Evolutionary conservation across 805 yeast genomes (phyloP).

Genomic region (Candida tibetensis): DNA sequence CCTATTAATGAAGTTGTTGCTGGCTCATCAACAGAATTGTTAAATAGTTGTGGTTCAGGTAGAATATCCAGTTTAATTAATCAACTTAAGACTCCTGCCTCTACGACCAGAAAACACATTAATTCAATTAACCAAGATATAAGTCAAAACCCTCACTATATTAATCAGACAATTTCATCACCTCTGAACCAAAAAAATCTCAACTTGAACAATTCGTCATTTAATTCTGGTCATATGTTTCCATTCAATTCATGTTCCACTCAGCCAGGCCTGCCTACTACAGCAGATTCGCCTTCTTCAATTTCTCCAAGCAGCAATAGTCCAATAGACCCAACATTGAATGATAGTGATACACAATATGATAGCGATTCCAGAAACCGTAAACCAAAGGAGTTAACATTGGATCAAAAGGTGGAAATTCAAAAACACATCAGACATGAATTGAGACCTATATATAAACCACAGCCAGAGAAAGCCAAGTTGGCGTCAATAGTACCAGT

Average conservation of each 20-base stretch:
- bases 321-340: slow-evolving; percentile 3
- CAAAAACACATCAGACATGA: slow-evolving; percentile 56
- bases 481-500: too few species aligned
- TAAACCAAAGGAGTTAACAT: slow-evolving; percentile 18
- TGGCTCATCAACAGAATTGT: not conserved
- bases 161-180: not conserved
- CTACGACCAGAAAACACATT: not conserved
- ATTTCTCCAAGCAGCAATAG: slow-evolving; percentile 9
- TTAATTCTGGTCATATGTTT: not conserved
- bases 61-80: slow-evolving; percentile 12
- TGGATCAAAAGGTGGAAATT: slow-evolving; percentile 51
- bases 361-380: slow-evolving; percentile 8
- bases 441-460: slow-evolving; percentile 48
- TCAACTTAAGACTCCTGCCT: slow-evolving; percentile 9
- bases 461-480: slow-evolving; percentile 15
- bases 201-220: too few species aligned
- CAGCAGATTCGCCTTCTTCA: slow-evolving; percentile 8
- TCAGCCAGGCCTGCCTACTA: slow-evolving; percentile 2
- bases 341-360: slow-evolving; percentile 8
- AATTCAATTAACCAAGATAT: not conserved
- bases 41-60: slow-evolving; percentile 4
- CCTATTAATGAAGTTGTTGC: slow-evolving; percentile 3
- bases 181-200: not conserved
- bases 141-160: not conserved
- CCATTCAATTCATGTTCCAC: not conserved